Evolutionary conservation across 306 rosid species (phyloP).

Genomic region (Lathyrus tuberosus): DNA sequence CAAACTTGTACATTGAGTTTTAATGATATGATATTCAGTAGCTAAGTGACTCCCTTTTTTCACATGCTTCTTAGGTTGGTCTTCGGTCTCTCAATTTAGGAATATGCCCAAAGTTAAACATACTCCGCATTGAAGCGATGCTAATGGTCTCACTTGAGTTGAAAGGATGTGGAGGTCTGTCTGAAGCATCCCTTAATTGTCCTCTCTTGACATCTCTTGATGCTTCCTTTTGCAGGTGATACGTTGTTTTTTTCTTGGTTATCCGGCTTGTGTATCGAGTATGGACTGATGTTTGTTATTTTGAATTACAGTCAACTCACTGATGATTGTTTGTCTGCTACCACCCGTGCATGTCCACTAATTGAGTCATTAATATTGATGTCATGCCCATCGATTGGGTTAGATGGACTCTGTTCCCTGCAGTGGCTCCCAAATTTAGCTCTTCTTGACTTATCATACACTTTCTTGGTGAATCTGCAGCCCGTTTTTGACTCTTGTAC

Average conservation of each 20-base stretch:
- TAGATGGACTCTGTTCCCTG: constrained; percentile 80
- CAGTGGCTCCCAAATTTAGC: constrained; percentile 66
- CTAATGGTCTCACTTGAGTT: constrained; percentile 85
- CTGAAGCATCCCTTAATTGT: constrained; percentile 88
- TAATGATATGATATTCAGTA: constrained; percentile 8
- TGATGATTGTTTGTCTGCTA: constrained; percentile 89
- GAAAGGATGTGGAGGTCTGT: constrained; percentile 94
- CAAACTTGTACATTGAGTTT: background rate
- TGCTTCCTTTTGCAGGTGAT: constrained; percentile 97
- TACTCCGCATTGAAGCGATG: constrained; percentile 72
- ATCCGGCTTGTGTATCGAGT: constrained; percentile 33
- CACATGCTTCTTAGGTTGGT: constrained; percentile 69
- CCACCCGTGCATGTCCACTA: constrained; percentile 80
- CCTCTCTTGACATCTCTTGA: constrained; percentile 88
- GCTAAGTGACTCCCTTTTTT: constrained; percentile 9
- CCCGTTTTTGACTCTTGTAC: constrained; percentile 89
- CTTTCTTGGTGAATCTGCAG: constrained; percentile 80
- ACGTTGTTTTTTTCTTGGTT: constrained; percentile 22
- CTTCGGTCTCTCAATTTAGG: constrained; percentile 89
- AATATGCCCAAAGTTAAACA: constrained; percentile 88
- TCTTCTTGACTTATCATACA: constrained; percentile 87
- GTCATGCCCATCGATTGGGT: constrained; percentile 92
- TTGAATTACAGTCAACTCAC: constrained; percentile 73
- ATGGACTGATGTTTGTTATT: constrained; percentile 43
- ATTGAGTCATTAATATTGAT: constrained; percentile 87